Conservation (phyloP, 805 yeast species). For the Ogataea paradorogensis region DNA sequence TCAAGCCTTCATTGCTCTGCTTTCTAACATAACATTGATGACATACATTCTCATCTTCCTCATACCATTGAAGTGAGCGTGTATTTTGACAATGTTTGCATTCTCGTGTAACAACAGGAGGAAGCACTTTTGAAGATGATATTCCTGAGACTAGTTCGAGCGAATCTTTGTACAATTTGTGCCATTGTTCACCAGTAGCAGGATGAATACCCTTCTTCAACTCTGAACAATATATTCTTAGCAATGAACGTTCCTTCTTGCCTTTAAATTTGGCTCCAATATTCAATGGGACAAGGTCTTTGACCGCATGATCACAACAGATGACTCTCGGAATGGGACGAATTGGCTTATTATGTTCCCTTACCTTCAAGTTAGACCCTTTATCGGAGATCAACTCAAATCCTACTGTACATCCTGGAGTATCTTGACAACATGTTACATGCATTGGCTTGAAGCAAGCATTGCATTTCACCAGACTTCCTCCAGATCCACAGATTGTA, state of each 20-base stretch:
- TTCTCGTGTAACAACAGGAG: neutral
- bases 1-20: constrained; percentile 21
- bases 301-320: constrained; percentile 39
- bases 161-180: constrained; percentile 9
- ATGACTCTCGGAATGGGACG: constrained; percentile 41
- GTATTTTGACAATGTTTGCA: constrained; percentile 24
- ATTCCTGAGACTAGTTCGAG: neutral
- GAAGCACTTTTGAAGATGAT: neutral
- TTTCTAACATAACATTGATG: constrained; percentile 29
- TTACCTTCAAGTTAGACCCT: constrained; percentile 18
- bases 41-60: constrained; percentile 14
- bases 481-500: constrained; percentile 46
- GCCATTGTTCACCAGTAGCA: constrained; percentile 12
- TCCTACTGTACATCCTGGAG: constrained; percentile 47
- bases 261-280: constrained; percentile 30
- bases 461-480: constrained; percentile 48
- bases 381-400: constrained; percentile 40
- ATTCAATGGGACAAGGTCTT: constrained; percentile 29
- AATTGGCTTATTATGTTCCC: constrained; percentile 33
- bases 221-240: constrained; percentile 41
- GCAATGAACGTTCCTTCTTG: constrained; percentile 35
- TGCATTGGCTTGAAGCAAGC: constrained; percentile 43
- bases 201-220: constrained; percentile 12
- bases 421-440: constrained; percentile 58
- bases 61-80: constrained; percentile 23